Evolutionary conservation across 441 rosid species (phyloP).

Genomic region (Pelargonium fulgidum): DNA sequence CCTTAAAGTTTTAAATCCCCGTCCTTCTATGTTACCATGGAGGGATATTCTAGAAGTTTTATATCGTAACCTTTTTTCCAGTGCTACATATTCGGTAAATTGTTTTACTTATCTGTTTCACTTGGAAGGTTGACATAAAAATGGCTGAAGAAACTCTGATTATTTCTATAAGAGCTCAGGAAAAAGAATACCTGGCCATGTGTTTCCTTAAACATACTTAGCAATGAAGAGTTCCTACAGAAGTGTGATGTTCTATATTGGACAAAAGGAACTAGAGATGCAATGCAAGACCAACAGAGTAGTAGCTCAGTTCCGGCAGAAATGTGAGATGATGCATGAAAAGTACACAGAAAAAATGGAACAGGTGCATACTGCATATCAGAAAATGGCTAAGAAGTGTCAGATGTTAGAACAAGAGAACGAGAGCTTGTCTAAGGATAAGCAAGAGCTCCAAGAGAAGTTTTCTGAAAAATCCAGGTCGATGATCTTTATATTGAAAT

Average conservation of each 20-base stretch:
- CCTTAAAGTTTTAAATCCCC: constrained; percentile 27
- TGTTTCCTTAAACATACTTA: constrained; percentile 40
- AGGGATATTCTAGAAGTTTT: constrained; percentile 38
- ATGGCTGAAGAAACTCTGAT: constrained; percentile 5
- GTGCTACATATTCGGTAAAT: neutral
- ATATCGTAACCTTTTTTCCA: neutral
- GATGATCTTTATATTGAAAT: constrained; percentile 11
- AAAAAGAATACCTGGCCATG: constrained; percentile 12
- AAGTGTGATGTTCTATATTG: constrained; percentile 77
- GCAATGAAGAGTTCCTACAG: constrained; percentile 93
- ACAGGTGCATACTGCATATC: constrained; percentile 82
- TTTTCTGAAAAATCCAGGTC: constrained; percentile 88
- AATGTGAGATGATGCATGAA: constrained; percentile 84
- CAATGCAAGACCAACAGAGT: constrained; percentile 82
- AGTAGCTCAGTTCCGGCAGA: constrained; percentile 74
- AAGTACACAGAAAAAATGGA: constrained; percentile 82
- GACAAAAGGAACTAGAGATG: constrained; percentile 92
- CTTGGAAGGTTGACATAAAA: constrained; percentile 14
- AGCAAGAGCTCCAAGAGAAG: constrained; percentile 89
- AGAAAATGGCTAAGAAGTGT: constrained; percentile 74
- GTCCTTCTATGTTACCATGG: neutral
- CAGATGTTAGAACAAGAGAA: constrained; percentile 91
- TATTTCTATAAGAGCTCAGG: constrained; percentile 2
- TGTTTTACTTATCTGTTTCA: constrained; percentile 7
- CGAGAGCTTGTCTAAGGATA: constrained; percentile 75